These are phyloP conservation scores for Fraxinus xanthoxyloides DNA, from an alignment of 305 asterid species.

Conservation along the genomic window DNA sequence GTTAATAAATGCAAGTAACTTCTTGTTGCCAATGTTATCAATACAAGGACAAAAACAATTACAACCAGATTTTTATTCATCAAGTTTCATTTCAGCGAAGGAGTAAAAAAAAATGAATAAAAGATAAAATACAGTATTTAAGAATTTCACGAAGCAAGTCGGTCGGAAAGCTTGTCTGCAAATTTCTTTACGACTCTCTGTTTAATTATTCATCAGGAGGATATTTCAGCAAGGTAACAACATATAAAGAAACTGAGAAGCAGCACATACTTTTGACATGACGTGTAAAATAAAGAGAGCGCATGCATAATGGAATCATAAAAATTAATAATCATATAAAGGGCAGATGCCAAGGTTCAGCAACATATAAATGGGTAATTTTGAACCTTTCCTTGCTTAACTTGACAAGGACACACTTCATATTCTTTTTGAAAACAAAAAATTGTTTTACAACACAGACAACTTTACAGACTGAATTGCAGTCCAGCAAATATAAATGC, in stretches of 20 bases:
- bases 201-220: neutral
- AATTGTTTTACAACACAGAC: neutral
- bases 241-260: neutral
- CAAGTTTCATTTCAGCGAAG: neutral
- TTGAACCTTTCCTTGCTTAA: neutral
- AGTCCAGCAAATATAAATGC: neutral
- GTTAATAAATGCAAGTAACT: constrained; percentile 19
- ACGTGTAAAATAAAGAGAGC: neutral
- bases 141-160: constrained; percentile 2
- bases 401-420: neutral
- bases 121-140: neutral
- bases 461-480: neutral
- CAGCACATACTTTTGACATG: neutral
- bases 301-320: neutral
- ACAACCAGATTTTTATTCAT: neutral
- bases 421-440: constrained; percentile 2
- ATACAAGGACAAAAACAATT: neutral
- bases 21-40: neutral
- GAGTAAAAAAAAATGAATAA: neutral
- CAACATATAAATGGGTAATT: neutral
- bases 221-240: neutral
- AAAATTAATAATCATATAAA: neutral
- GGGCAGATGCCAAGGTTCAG: constrained; percentile 11
- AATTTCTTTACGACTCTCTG: neutral
- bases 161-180: constrained; percentile 10